A percentile compares a stretch with the other conserved stretches of the same genome.
Evolutionary conservation across 768 basidiomycete species (phyloP).

Genomic region (Grammothele lineata): DNA sequence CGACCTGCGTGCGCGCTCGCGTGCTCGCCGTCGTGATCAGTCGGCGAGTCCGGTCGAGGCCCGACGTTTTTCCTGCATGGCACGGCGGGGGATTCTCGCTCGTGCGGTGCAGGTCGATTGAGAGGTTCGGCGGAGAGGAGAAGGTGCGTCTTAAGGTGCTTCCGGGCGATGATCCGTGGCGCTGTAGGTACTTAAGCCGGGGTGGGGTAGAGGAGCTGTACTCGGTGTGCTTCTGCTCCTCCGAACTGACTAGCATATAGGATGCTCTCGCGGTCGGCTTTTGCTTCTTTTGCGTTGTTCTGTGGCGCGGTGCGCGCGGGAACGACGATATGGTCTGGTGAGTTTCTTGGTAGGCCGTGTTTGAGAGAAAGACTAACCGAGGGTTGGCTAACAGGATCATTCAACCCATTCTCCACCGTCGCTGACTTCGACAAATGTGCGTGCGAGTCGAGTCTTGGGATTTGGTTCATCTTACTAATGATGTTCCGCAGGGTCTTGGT

Average conservation of each 20-base stretch:
- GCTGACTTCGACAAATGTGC: conserved; percentile 52
- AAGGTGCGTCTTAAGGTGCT: neutral
- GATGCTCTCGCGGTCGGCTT: conserved; percentile 29
- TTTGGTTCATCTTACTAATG: too few relatives aligned
- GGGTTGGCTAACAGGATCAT: conserved; percentile 27
- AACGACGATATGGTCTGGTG: conserved; percentile 49
- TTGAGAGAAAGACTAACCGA: too few relatives aligned
- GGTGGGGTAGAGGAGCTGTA: neutral
- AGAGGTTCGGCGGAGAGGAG: neutral
- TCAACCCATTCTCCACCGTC: conserved; percentile 42
- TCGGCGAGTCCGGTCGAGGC: conserved; percentile 5
- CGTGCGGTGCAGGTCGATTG: conserved; percentile 3
- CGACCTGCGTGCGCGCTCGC: too few relatives aligned
- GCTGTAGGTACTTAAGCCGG: conserved; percentile 3
- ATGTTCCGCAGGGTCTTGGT: conserved; percentile 46
- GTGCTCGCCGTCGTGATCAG: conserved; percentile 9
- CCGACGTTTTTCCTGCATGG: conserved; percentile 10
- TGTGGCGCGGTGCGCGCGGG: conserved; percentile 38
- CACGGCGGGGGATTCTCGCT: conserved; percentile 13
- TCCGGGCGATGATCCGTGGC: neutral
- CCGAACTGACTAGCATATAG: too few relatives aligned
- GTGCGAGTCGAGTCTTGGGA: conserved; percentile 14
- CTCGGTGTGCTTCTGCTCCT: too few relatives aligned
- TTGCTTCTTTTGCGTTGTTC: conserved; percentile 18
- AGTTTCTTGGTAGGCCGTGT: neutral